A percentile compares a stretch with the other conserved stretches of the same genome.
Conservation (phyloP, 495 filamentous ascomycete species). For the Tuber brumale region DNA sequence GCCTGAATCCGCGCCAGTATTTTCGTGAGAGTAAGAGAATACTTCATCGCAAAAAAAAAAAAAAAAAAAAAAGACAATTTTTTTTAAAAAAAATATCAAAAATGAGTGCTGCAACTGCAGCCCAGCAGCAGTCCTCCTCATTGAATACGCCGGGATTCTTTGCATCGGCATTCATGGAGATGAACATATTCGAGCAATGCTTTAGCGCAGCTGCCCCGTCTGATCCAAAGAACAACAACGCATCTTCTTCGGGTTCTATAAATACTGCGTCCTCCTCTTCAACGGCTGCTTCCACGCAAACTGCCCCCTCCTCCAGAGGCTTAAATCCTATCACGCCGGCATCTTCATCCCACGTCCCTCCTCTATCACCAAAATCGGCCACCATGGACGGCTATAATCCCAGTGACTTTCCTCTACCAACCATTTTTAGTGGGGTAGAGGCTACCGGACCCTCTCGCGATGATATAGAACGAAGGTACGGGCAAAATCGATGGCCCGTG, state of each 20-base stretch:
- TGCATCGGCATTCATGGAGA: slow-evolving; percentile 31
- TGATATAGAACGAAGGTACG: background rate
- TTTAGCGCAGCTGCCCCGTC: slow-evolving; percentile 25
- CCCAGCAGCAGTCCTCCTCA: slow-evolving; percentile 24
- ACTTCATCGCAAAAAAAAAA: background rate
- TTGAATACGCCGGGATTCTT: slow-evolving; percentile 33
- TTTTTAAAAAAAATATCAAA: background rate
- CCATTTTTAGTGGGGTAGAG: background rate
- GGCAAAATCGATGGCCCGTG: background rate
- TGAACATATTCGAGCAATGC: slow-evolving; percentile 35
- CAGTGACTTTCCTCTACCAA: background rate
- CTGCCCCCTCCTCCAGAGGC: background rate
- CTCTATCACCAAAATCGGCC: background rate
- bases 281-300: background rate
- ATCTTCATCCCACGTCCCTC: background rate
- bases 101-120: slow-evolving; percentile 28
- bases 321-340: background rate
- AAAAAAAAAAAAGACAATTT: background rate
- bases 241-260: slow-evolving; percentile 20
- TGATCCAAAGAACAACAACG: slow-evolving; percentile 19
- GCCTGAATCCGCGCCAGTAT: background rate
- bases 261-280: background rate
- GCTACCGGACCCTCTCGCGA: background rate
- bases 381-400: background rate
- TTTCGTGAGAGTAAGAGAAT: background rate